Evolutionary conservation across 2,329 filamentous ascomycete species (phyloP).

Genomic region (Penicillium sp.): DNA sequence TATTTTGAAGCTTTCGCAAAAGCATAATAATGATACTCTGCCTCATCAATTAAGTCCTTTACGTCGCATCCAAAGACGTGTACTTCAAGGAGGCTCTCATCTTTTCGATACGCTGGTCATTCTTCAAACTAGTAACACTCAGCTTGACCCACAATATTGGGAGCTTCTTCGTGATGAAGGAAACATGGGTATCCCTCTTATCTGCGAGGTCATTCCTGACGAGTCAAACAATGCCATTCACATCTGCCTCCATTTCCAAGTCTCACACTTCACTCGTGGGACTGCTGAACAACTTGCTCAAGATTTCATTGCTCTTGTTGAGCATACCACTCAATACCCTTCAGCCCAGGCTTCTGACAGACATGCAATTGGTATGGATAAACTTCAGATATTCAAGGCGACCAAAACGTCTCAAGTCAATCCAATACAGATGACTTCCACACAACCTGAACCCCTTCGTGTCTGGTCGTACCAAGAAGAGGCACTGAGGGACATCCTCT

Average conservation of each 20-base stretch:
- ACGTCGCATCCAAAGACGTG: constrained; percentile 63
- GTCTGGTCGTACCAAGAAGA: constrained; percentile 54
- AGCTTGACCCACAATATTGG: constrained; percentile 52
- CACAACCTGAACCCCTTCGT: constrained; percentile 9
- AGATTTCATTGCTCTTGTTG: constrained; percentile 32
- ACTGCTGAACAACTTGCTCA: constrained; percentile 25
- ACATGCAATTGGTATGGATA: constrained; percentile 15
- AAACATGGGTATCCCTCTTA: constrained; percentile 65
- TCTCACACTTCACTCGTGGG: constrained; percentile 21
- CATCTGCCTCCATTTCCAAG: constrained; percentile 63
- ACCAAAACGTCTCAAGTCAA: constrained; percentile 5
- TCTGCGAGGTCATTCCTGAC: constrained; percentile 69
- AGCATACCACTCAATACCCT: constrained; percentile 35
- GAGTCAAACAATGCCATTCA: constrained; percentile 51
- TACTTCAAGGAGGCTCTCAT: constrained; percentile 46
- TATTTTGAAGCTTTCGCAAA: constrained; percentile 60
- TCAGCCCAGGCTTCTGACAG: constrained; percentile 30
- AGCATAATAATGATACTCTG: constrained; percentile 60
- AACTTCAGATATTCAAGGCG: constrained; percentile 29
- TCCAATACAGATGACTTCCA: not conserved
- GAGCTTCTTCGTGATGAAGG: constrained; percentile 51
- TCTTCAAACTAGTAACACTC: constrained; percentile 61
- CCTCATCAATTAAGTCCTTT: constrained; percentile 73
- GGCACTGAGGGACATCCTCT: constrained; percentile 56
- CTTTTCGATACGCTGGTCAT: constrained; percentile 81